Conservation (phyloP, 441 rosid species). For the Brassica hybrid region DNA sequence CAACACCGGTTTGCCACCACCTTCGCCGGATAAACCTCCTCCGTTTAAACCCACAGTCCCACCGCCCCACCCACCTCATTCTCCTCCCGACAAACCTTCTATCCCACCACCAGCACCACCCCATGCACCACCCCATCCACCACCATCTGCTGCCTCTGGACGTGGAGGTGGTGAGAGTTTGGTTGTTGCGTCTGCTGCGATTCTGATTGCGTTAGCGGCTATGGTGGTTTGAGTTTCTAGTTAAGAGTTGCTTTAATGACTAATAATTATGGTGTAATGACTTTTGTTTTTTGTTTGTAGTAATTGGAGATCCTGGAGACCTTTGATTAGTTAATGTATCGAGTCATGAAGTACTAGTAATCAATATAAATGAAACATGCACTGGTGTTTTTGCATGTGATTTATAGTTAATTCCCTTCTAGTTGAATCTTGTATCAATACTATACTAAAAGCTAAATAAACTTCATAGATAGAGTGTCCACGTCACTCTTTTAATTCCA, state of each 20-base stretch:
- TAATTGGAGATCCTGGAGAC: conserved; percentile 7
- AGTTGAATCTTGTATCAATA: background rate
- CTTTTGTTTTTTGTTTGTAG: conserved; percentile 4
- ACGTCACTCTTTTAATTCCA: too few species aligned
- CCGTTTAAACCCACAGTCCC: conserved; percentile 24
- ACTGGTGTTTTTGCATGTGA: conserved; percentile 5
- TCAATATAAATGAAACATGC: conserved; percentile 3
- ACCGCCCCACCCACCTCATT: conserved; percentile 27
- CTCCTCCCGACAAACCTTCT: conserved; percentile 31
- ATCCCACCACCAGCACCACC: conserved; percentile 13
- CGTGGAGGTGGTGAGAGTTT: conserved; percentile 25
- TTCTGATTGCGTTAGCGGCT: conserved; percentile 14
- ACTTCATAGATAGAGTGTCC: too few species aligned
- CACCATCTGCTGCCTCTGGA: conserved; percentile 28
- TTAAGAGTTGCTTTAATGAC: background rate
- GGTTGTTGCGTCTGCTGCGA: conserved; percentile 22
- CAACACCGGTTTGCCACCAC: conserved; percentile 29
- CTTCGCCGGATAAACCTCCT: conserved; percentile 18
- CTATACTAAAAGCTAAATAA: too few species aligned
- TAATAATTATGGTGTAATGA: background rate
- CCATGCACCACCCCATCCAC: background rate
- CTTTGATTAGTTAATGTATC: background rate
- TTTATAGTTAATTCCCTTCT: background rate
- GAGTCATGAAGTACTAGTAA: background rate
- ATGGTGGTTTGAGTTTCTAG: conserved; percentile 20